These are phyloP conservation scores for Rhynchospora pubera DNA, from an alignment of 176 grass and related monocot genomes.

Conservation along the genomic window DNA sequence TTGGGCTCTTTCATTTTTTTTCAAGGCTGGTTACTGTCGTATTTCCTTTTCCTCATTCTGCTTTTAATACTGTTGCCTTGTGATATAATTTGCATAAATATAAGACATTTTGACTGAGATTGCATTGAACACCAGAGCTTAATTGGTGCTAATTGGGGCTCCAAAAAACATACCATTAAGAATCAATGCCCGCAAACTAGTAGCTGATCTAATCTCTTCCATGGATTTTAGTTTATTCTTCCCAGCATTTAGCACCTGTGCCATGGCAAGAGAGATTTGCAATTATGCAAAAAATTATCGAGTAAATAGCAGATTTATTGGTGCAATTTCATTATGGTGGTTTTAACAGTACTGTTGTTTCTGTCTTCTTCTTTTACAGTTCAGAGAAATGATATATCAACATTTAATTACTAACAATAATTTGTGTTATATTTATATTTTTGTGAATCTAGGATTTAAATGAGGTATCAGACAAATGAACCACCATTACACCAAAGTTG, in stretches of 20 bases:
- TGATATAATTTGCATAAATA: background rate
- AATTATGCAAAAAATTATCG: no score
- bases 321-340: no score
- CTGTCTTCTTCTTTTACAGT: no score
- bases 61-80: background rate
- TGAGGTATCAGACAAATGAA: background rate
- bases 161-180: conserved; percentile 49
- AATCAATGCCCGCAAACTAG: conserved; percentile 68
- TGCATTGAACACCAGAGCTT: background rate
- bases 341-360: no score
- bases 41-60: background rate
- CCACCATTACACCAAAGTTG: background rate
- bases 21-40: background rate
- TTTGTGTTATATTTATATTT: background rate
- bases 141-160: background rate
- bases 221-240: conserved; percentile 67
- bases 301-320: no score
- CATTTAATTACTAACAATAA: background rate
- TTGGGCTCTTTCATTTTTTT: background rate
- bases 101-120: background rate
- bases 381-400: no score
- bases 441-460: background rate
- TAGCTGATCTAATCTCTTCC: conserved; percentile 50
- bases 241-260: conserved; percentile 75
- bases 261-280: background rate